Conservation (phyloP, 2,329 filamentous ascomycete genomes). For the Magnaporthales sp. region DNA sequence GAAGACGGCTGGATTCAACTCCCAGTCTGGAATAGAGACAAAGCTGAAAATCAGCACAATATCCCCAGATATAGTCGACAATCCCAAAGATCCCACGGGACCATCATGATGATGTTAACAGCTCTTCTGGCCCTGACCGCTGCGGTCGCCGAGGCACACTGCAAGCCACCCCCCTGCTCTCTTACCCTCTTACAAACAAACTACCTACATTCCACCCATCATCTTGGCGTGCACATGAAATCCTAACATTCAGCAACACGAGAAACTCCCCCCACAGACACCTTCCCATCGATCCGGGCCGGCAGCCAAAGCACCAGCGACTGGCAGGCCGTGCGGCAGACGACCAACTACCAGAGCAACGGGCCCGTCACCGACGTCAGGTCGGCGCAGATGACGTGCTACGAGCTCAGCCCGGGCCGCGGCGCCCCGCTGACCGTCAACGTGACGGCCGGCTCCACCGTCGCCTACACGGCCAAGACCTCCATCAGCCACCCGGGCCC, state of each 20-base stretch:
- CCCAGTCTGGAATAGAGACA: not conserved
- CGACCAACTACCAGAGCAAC: slow-evolving; percentile 40
- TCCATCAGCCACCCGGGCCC: slow-evolving; percentile 30
- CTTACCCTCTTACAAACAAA: not conserved
- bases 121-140: slow-evolving; percentile 14
- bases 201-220: not conserved
- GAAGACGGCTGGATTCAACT: not conserved
- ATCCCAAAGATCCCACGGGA: not conserved
- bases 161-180: slow-evolving; percentile 16
- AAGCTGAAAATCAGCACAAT: not conserved
- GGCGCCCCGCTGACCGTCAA: slow-evolving; percentile 30
- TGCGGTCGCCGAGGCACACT: slow-evolving; percentile 26
- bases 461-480: slow-evolving; percentile 30
- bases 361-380: slow-evolving; percentile 38
- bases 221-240: too few species aligned
- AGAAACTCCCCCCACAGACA: slow-evolving; percentile 26
- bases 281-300: slow-evolving; percentile 30
- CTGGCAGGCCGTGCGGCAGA: slow-evolving; percentile 38
- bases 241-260: not conserved
- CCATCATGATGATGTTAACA: slow-evolving; percentile 16
- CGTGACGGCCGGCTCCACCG: slow-evolving; percentile 32
- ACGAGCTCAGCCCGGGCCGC: slow-evolving; percentile 30
- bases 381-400: slow-evolving; percentile 40
- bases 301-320: slow-evolving; percentile 23
- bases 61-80: not conserved